Conservation (phyloP, 164 flowering plant species). For the Macadamia tetraphylla region DNA sequence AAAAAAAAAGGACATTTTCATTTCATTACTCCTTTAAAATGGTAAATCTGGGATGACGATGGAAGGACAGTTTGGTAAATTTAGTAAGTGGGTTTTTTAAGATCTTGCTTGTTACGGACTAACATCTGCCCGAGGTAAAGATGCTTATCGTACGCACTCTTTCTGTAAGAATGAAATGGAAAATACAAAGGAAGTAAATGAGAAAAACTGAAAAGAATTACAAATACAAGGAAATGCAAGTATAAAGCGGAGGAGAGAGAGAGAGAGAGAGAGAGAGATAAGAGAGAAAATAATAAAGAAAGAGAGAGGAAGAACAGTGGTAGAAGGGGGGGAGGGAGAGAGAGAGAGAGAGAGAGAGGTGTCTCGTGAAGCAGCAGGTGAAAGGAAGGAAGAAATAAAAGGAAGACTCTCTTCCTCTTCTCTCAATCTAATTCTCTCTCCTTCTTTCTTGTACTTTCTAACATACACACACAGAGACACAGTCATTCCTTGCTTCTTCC, state of each 20-base stretch:
- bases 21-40: too few relatives aligned
- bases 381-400: constrained; percentile 8
- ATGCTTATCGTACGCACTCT: constrained; percentile 12
- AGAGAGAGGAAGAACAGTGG: not conserved
- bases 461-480: constrained; percentile 21
- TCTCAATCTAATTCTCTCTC: constrained; percentile 4
- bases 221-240: not conserved
- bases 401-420: too few relatives aligned
- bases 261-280: not conserved
- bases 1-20: too few relatives aligned
- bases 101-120: not conserved
- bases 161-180: not conserved
- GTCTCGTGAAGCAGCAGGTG: constrained; percentile 55
- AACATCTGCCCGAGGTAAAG: constrained; percentile 5
- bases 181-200: not conserved
- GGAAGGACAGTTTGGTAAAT: too few relatives aligned
- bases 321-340: not conserved
- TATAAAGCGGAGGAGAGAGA: not conserved
- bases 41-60: too few relatives aligned
- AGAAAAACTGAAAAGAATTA: not conserved
- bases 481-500: constrained; percentile 67
- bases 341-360: constrained; percentile 15
- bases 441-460: constrained; percentile 6
- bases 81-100: not conserved
- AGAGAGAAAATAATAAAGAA: not conserved